Conservation (phyloP, 2,329 filamentous ascomycete species). For the Myotisia sp. region DNA sequence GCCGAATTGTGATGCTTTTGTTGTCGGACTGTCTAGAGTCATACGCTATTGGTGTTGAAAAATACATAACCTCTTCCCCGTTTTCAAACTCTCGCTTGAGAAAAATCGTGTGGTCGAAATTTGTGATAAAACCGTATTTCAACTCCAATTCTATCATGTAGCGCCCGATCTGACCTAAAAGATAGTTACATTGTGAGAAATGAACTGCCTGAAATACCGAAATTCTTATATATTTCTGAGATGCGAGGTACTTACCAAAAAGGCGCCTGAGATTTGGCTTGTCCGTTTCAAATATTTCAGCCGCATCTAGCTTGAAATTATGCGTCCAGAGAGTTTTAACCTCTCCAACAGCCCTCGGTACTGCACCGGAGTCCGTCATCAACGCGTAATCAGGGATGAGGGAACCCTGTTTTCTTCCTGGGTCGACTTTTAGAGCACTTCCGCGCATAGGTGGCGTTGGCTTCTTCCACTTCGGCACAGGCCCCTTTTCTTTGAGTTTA, state of each 20-base stretch:
- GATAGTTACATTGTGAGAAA: too few relatives aligned
- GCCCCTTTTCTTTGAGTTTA: constrained; percentile 4
- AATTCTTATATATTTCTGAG: too few relatives aligned
- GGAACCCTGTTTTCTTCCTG: constrained; percentile 1
- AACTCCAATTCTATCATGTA: constrained; percentile 8
- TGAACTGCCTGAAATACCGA: too few relatives aligned
- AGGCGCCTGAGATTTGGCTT: constrained; percentile 1
- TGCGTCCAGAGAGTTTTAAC: constrained; percentile 9
- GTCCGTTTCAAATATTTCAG: neutral
- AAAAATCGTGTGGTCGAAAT: constrained; percentile 7
- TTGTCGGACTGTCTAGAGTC: neutral
- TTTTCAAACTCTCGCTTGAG: constrained; percentile 1
- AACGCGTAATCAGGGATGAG: constrained; percentile 8
- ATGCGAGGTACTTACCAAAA: constrained; percentile 9
- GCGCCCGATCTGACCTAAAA: constrained; percentile 9
- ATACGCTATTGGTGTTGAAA: neutral
- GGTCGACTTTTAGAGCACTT: constrained; percentile 2
- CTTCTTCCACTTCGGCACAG: neutral
- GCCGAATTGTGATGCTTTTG: constrained; percentile 6
- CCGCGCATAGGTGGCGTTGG: neutral
- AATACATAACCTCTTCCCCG: neutral
- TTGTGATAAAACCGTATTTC: constrained; percentile 9
- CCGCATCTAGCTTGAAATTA: constrained; percentile 1
- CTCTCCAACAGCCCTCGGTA: constrained; percentile 4
- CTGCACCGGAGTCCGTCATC: constrained; percentile 1